Conservation (phyloP, 73 alveolate species). For the Paramecium primaurelia region DNA sequence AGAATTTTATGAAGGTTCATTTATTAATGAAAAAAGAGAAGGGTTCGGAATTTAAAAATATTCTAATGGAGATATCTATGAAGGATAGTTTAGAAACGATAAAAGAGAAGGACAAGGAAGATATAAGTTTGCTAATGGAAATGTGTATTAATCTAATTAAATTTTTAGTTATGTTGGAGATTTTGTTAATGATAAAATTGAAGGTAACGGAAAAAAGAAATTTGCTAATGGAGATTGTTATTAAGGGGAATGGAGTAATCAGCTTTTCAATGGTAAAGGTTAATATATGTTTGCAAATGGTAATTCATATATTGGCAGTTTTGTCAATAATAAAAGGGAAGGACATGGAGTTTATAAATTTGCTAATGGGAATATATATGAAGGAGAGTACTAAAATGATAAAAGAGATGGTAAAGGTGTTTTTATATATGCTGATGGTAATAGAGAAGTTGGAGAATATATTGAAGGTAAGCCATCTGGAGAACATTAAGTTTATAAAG, state of each 20-base stretch:
- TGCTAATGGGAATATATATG: constrained; percentile 80
- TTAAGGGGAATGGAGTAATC: constrained; percentile 43
- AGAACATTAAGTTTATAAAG: background rate
- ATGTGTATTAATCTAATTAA: background rate
- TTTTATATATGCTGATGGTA: constrained; percentile 38
- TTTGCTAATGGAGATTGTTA: constrained; percentile 61
- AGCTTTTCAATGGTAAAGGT: constrained; percentile 39
- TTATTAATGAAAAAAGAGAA: constrained; percentile 91
- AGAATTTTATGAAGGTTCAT: constrained; percentile 87
- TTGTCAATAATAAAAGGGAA: constrained; percentile 39
- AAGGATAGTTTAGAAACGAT: constrained; percentile 42
- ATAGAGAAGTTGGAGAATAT: constrained; percentile 90
- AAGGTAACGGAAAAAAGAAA: constrained; percentile 58
- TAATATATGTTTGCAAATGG: constrained; percentile 40
- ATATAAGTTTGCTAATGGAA: constrained; percentile 7
- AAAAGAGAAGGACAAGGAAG: constrained; percentile 42
- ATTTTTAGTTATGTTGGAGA: background rate
- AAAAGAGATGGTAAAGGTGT: constrained; percentile 59
- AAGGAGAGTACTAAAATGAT: constrained; percentile 81
- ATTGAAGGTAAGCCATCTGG: constrained; percentile 61
- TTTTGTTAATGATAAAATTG: background rate
- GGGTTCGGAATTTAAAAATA: constrained; percentile 73
- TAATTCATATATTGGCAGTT: constrained; percentile 53
- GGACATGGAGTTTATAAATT: constrained; percentile 84
- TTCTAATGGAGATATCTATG: background rate